Evolutionary conservation across 2,329 filamentous ascomycete species (phyloP), one percentile per base, ranked within the genome.

Genomic region (Colletotrichum sansevieriae): DNA sequence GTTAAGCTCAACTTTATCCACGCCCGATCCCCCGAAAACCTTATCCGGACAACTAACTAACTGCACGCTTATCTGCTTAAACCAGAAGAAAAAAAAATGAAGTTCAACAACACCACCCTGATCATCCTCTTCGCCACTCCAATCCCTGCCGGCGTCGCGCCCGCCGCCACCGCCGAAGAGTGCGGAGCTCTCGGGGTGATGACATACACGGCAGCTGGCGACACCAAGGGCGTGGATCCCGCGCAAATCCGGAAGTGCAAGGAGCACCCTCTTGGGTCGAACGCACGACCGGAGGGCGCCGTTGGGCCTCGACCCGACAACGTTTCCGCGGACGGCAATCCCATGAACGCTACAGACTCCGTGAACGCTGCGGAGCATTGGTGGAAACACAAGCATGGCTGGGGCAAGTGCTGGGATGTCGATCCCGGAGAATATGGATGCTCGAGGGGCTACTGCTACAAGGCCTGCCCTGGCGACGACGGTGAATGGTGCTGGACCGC

Each of bases 181-280:
- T 64, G 62, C 62, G 62, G 62, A 11, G n/a, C 20, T n/a, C 54
- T 64, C 22, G 54, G 62, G 13, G 35, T 64, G 3, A 58, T 64
- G 52, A 37, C 54, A 11, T 64, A 58, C 7, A 58, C 54, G 35
- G 62, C 43, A 2, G 54, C 52, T 4, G 39, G 33, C 15, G 51
- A 58, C 35, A 20, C 15, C 22, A 41, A 22, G 22, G 52, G 54
- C 35, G 62, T 64, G 9, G 54, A 64, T 20, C 33, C 44, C 33
- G 22, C 54, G 11, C 52, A 58, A 44, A 59, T 64, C 22, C 62
- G 62, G 11, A 47, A 33, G 13, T 64, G 62, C 52, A 47, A 43
- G n/a, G 62, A 64, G 20, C 62, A 64, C 22, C 62, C 62, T 2
- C 62, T 64, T 6, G 54, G 62, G 33, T 7, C 22, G 29, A 37